Base-by-base conservation (phyloP, 2,329 filamentous ascomycete species). In the Ophiostoma quercus region DNA sequence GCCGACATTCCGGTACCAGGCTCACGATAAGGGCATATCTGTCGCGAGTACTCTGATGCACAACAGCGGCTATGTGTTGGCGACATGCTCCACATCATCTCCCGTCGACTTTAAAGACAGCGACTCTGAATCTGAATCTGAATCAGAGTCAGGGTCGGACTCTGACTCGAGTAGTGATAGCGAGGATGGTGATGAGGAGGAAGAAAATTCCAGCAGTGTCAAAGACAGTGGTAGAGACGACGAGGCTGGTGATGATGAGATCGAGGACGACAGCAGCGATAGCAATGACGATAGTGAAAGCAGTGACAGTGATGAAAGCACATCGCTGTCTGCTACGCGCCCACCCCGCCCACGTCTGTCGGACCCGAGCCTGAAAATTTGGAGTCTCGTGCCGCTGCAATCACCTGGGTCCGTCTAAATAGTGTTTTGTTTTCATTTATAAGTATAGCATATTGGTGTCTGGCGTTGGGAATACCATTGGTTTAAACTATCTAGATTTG, bases 51-150 rank as follows among this genome's bases (percentile, higher is more conserved):
- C 83, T 8, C 78, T 80, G 16, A 75, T 88, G 70, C 86, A 88
- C 73, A 76, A 78, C 3, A 84, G 84, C 72, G 86, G 86, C 2
- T 84, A 85, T 0, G 85, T 87, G 0, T 77, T 82, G 19, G 85
- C 83, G 25, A 87, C 85, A 0, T 87, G 84, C 74, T 84, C 84
- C 0, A 85, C 85, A 1, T 82, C 82, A 1, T 87, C 85, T 11
- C 54, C 68, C 6, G 34, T 71, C 9, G n/a, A 41, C 3, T 62
- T 70, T 32, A 19, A 41, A 22, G 47, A 68, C 16, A 54, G 69
- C n/a, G 67, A 69, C 16, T 32, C 25, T 0, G 25, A 62, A 5
- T 62, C 34, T 22, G 47, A n/a, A 19, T 54, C 34, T 5, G 47
- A 51, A 2, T 51, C 47, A 6, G 47, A n/a, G n/a, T n/a, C n/a